phyloP scores from a whole-genome alignment of 2,329 filamentous ascomycete species.

The Aureobasidium sp. region DNA sequence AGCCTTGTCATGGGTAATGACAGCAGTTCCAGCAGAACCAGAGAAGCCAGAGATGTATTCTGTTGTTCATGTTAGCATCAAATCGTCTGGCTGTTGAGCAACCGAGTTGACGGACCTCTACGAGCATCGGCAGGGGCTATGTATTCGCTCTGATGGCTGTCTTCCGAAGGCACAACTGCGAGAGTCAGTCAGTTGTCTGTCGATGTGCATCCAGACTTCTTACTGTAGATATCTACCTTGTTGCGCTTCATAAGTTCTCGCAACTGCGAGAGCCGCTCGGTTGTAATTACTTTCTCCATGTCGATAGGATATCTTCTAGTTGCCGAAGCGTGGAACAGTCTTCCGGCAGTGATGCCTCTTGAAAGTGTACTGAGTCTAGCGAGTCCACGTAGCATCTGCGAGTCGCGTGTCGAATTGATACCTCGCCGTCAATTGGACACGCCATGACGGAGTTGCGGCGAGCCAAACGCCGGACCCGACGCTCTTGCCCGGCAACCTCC shows the following conservation, averaged over 20 bases:
- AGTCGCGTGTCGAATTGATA: neutral
- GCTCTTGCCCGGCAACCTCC: neutral
- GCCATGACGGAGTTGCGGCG: neutral
- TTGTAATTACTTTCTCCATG: conserved; percentile 76
- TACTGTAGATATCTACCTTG: conserved; percentile 89
- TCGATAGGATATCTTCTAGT: conserved; percentile 28
- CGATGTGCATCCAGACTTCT: conserved; percentile 12
- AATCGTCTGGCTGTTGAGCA: neutral
- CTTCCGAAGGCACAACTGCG: conserved; percentile 88
- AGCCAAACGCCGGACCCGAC: neutral
- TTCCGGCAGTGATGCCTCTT: conserved; percentile 5
- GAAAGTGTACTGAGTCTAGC: neutral
- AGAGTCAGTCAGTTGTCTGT: conserved; percentile 30
- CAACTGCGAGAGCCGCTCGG: conserved; percentile 64
- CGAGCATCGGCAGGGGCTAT: conserved; percentile 92
- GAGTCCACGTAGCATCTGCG: conserved; percentile 8
- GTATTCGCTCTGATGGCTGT: conserved; percentile 96
- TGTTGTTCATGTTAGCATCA: conserved; percentile 16
- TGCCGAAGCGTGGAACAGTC: conserved; percentile 18
- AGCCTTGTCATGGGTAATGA: conserved; percentile 78
- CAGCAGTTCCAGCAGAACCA: conserved; percentile 86
- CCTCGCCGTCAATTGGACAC: neutral
- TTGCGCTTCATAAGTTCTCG: conserved; percentile 79
- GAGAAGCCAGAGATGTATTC: conserved; percentile 91
- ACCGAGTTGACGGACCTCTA: conserved; percentile 45